phyloP scores from a whole-genome alignment of 257 asterid genomes.

The Coffea eugenioides region DNA sequence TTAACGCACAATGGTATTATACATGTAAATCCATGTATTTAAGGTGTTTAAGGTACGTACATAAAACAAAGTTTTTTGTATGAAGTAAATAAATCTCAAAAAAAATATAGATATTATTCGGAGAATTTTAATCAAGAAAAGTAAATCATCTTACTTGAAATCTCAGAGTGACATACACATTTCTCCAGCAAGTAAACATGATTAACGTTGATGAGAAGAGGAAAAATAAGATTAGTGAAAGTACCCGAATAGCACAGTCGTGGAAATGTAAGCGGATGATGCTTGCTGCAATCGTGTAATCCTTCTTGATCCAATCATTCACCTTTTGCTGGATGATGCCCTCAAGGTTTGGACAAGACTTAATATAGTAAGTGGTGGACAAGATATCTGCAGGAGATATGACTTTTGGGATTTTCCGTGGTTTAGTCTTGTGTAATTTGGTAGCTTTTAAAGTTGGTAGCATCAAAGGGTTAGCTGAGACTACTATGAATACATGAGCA shows the following conservation, averaged over 20 bases:
- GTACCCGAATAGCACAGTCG: slow-evolving; percentile 53
- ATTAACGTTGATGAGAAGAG: not conserved
- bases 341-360: slow-evolving; percentile 50
- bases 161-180: too few relatives aligned
- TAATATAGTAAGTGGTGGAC: slow-evolving; percentile 35
- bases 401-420: not conserved
- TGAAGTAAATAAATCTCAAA: too few relatives aligned
- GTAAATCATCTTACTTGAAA: too few relatives aligned
- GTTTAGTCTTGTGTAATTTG: not conserved
- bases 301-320: slow-evolving; percentile 40
- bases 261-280: slow-evolving; percentile 61
- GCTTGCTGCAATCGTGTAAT: slow-evolving; percentile 53
- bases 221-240: not conserved
- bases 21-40: too few relatives aligned
- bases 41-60: too few relatives aligned
- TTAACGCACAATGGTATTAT: too few relatives aligned
- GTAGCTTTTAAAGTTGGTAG: not conserved
- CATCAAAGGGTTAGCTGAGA: not conserved
- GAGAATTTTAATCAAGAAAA: too few relatives aligned
- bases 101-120: too few relatives aligned
- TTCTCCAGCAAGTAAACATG: too few relatives aligned
- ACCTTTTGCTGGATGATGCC: slow-evolving; percentile 39
- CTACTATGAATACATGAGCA: not conserved
- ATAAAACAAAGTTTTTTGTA: too few relatives aligned
- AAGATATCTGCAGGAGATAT: not conserved